Conservation (phyloP, 305 asterid genomes). For the Fraxinus ornus region DNA sequence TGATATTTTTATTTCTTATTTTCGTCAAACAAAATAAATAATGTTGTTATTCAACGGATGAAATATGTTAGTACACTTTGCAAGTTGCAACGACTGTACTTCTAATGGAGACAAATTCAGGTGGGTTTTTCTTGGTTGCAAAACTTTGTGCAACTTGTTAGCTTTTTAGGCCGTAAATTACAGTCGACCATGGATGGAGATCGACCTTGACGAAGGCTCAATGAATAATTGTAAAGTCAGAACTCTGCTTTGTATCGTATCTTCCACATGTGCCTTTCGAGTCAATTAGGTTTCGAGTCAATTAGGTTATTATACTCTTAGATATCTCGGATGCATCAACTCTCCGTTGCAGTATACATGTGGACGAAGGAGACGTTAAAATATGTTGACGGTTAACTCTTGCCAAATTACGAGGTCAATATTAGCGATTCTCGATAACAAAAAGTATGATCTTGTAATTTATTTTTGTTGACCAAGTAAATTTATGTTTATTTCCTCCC, state of each 20-base stretch:
- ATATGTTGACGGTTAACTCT: neutral
- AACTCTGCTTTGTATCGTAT: neutral
- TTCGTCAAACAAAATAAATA: neutral
- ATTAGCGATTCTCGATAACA: neutral
- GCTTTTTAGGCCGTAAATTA: neutral
- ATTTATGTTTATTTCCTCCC: neutral
- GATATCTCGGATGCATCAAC: no score
- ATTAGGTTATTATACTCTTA: no score
- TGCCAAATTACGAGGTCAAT: neutral
- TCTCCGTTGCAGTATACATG: neutral
- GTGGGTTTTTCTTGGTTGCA: neutral
- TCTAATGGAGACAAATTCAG: neutral
- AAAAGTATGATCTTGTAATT: neutral
- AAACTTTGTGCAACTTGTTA: no score
- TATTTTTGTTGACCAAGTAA: neutral
- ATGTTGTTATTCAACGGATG: neutral
- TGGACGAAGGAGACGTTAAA: neutral
- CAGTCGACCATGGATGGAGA: neutral
- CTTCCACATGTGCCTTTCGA: neutral
- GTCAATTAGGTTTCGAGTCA: no score
- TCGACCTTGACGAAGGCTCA: neutral
- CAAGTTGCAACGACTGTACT: neutral
- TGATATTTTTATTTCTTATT: neutral
- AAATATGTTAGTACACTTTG: neutral
- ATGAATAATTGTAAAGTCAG: neutral